Conservation (phyloP, 495 filamentous ascomycete species). For the Penicillium paradoxum region DNA sequence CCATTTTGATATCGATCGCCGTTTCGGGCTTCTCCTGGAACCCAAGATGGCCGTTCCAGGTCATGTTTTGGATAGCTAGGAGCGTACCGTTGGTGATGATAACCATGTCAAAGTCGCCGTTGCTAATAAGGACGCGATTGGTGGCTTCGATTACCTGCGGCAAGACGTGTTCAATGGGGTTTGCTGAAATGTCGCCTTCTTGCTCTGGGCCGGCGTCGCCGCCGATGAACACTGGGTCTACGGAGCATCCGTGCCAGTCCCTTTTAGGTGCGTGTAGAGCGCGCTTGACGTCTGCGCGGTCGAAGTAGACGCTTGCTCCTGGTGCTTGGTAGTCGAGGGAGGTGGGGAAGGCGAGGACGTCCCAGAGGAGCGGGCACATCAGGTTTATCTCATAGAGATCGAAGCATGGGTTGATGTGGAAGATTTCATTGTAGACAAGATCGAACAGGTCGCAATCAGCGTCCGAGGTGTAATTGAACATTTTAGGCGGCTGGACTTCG, state of each 20-base stretch:
- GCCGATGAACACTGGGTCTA: conserved; percentile 42
- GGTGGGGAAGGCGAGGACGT: conserved; percentile 46
- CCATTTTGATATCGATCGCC: conserved; percentile 34
- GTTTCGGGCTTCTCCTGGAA: conserved; percentile 44
- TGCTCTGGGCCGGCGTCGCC: conserved; percentile 30
- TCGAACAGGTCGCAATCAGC: conserved; percentile 50
- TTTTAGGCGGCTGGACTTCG: conserved; percentile 34
- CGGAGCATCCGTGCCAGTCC: conserved; percentile 41
- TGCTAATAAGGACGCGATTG: conserved; percentile 54
- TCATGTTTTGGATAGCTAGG: conserved; percentile 1
- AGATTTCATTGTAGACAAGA: conserved; percentile 41
- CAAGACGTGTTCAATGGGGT: conserved; percentile 47
- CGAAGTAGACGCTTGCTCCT: conserved; percentile 51
- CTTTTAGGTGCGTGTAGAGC: conserved; percentile 53
- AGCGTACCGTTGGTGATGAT: conserved; percentile 41
- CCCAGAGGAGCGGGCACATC: conserved; percentile 42
- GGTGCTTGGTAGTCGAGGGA: conserved; percentile 34
- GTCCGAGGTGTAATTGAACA: conserved; percentile 27
- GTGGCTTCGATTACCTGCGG: conserved; percentile 58
- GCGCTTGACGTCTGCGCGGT: conserved; percentile 52
- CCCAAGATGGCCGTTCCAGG: conserved; percentile 33
- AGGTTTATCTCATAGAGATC: conserved; percentile 53
- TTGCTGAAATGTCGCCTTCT: conserved; percentile 37
- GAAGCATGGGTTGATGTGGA: conserved; percentile 56
- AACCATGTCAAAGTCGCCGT: conserved; percentile 57